Conservation (phyloP, 139 green algal species). For the Picocystis salinarum region DNA sequence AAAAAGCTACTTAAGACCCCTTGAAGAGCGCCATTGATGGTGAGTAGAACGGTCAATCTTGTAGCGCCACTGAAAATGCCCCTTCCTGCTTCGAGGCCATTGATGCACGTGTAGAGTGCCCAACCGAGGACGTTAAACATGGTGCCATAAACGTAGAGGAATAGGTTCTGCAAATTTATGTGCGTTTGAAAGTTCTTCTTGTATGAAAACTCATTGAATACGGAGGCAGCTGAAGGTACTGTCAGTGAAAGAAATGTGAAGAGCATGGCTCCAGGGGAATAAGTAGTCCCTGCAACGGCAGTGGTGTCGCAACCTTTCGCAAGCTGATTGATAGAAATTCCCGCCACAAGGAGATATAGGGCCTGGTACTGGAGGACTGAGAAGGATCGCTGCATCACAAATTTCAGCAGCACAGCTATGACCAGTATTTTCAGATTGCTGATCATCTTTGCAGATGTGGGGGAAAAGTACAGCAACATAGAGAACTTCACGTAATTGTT, state of each 20-base stretch:
- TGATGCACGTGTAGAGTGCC: conserved; percentile 9
- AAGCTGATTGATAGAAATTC: conserved; percentile 94
- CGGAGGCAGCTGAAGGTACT: conserved; percentile 64
- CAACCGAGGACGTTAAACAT: conserved; percentile 64
- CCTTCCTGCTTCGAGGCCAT: background rate
- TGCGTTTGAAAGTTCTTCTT: conserved; percentile 65
- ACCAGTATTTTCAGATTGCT: conserved; percentile 79
- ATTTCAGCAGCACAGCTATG: conserved; percentile 75
- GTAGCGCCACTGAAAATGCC: conserved; percentile 45
- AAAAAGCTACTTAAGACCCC: conserved; percentile 77
- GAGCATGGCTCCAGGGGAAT: conserved; percentile 19
- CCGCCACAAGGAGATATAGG: conserved; percentile 74
- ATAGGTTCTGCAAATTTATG: conserved; percentile 67
- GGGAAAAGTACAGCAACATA: conserved; percentile 88
- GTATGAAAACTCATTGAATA: conserved; percentile 88
- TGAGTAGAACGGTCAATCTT: conserved; percentile 41
- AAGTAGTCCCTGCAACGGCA: too few species aligned
- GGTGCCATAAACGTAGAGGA: conserved; percentile 83
- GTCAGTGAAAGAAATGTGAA: conserved; percentile 60
- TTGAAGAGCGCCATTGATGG: conserved; percentile 79
- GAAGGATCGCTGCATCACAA: conserved; percentile 38
- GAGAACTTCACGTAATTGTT: conserved; percentile 95
- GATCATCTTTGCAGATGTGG: conserved; percentile 94
- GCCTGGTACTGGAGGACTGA: conserved; percentile 77
- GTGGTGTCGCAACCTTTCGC: conserved; percentile 7